phyloP scores from a whole-genome alignment of 495 filamentous ascomycete species.

The Astrothelium subdiscretum region DNA sequence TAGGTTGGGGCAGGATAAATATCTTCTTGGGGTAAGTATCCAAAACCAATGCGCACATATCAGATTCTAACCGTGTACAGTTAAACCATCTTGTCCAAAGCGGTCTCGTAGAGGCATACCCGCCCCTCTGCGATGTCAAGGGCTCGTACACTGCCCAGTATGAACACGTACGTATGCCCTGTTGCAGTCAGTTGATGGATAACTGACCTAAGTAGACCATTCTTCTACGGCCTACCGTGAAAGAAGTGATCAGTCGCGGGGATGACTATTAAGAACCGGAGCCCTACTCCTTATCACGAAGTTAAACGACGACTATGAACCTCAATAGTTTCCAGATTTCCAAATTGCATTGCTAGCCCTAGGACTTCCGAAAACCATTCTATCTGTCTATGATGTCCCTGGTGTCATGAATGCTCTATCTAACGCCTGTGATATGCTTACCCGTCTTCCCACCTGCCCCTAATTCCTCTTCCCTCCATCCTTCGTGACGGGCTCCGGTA shows the following conservation, averaged over 20 bases:
- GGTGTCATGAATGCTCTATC: conserved; percentile 4
- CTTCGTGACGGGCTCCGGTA: background rate
- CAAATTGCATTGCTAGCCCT: background rate
- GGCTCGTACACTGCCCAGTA: conserved; percentile 90
- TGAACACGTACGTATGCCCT: conserved; percentile 64
- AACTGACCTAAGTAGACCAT: conserved; percentile 53
- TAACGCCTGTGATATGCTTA: conserved; percentile 20
- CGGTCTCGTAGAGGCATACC: conserved; percentile 83
- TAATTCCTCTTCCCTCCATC: conserved; percentile 42
- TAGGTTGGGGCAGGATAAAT: conserved; percentile 48
- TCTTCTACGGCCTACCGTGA: conserved; percentile 72
- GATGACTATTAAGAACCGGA: conserved; percentile 57
- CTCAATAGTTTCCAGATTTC: too few species aligned
- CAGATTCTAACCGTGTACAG: conserved; percentile 32
- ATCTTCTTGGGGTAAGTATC: conserved; percentile 43
- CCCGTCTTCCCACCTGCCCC: conserved; percentile 25
- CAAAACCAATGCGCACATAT: background rate
- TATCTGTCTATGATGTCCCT: background rate
- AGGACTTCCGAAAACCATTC: background rate
- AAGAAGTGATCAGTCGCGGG: conserved; percentile 87
- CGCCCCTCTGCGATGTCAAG: conserved; percentile 83
- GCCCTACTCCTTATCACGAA: background rate
- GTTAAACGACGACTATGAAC: too few species aligned
- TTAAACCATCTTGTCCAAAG: conserved; percentile 77
- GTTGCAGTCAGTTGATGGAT: conserved; percentile 11